Conservation (phyloP, 805 yeast genomes). For the Tetrapisispora taiwanensis region DNA sequence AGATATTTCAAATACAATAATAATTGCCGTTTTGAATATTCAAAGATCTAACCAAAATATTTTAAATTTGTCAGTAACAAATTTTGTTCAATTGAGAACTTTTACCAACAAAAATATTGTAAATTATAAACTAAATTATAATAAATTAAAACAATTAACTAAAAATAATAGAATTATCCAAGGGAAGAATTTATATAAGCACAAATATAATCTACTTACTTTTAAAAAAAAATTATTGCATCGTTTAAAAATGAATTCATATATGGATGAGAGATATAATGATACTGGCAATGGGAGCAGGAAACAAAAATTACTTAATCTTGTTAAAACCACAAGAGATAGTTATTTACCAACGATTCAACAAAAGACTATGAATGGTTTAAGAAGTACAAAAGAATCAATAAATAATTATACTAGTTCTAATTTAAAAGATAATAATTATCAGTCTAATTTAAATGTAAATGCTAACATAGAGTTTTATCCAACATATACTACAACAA, state of each 20-base stretch:
- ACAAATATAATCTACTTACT: not conserved
- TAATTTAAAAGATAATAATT: not conserved
- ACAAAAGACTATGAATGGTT: constrained; percentile 40
- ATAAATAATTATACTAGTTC: not conserved
- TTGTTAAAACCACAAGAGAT: constrained; percentile 47
- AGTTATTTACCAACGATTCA: constrained; percentile 47
- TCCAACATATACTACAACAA: constrained; percentile 42
- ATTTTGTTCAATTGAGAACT: not conserved
- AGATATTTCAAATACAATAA: not conserved
- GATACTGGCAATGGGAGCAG: constrained; percentile 12
- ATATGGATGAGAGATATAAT: not conserved
- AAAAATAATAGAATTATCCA: not conserved
- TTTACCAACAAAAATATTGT: not conserved
- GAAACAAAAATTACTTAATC: constrained; percentile 39
- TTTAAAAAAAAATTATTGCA: not conserved
- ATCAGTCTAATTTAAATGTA: constrained; percentile 30
- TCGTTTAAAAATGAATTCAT: not conserved
- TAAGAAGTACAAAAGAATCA: constrained; percentile 9
- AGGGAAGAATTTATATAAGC: not conserved
- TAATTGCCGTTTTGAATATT: not conserved
- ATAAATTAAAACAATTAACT: not conserved
- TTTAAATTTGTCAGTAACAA: not conserved
- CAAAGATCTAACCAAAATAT: not conserved
- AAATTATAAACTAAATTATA: not conserved
- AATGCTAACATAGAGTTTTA: constrained; percentile 54